phyloP scores from a whole-genome alignment of 2,329 filamentous ascomycete genomes.

The Trichoderma sp. region DNA sequence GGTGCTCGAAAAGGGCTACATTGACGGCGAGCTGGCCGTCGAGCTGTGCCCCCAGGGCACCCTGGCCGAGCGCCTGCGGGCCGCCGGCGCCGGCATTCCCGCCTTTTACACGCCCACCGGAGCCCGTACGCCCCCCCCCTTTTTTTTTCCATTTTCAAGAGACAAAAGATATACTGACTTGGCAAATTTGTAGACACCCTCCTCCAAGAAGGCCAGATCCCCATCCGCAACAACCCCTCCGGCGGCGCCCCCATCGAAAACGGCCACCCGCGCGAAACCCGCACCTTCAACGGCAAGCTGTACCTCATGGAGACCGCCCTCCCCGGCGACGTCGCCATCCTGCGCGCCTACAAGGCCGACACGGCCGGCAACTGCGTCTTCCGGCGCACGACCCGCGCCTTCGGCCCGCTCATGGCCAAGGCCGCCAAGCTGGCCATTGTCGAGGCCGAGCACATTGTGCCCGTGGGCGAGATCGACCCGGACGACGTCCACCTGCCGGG shows the following conservation, averaged over 20 bases:
- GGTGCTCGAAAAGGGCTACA: conserved; percentile 71
- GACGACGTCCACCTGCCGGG: conserved; percentile 77
- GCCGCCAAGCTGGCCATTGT: conserved; percentile 77
- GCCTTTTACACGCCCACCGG: conserved; percentile 81
- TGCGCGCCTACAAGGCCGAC: conserved; percentile 76
- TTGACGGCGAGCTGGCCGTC: conserved; percentile 72
- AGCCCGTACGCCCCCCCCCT: conserved; percentile 51
- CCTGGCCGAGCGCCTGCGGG: conserved; percentile 70
- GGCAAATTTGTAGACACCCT: conserved; percentile 56
- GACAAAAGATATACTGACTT: conserved; percentile 28
- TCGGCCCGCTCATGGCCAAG: conserved; percentile 78
- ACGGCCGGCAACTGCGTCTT: conserved; percentile 79
- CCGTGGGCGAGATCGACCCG: conserved; percentile 70
- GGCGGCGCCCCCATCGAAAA: conserved; percentile 64
- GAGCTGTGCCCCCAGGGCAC: conserved; percentile 78
- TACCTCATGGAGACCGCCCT: conserved; percentile 80
- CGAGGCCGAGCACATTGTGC: conserved; percentile 83
- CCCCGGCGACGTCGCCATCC: conserved; percentile 73
- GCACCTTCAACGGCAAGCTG: conserved; percentile 70
- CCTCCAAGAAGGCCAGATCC: conserved; percentile 69
- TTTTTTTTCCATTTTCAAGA: background rate
- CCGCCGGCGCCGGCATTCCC: conserved; percentile 74
- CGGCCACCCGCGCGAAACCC: conserved; percentile 67
- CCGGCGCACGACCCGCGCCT: conserved; percentile 75
- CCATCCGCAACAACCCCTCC: conserved; percentile 61